Percentiles rank a stretch among this genome's conserved stretches.
These are phyloP conservation scores for Cladophialophora carrionii DNA, from an alignment of 2,329 filamentous ascomycete genomes.

Conservation along the genomic window DNA sequence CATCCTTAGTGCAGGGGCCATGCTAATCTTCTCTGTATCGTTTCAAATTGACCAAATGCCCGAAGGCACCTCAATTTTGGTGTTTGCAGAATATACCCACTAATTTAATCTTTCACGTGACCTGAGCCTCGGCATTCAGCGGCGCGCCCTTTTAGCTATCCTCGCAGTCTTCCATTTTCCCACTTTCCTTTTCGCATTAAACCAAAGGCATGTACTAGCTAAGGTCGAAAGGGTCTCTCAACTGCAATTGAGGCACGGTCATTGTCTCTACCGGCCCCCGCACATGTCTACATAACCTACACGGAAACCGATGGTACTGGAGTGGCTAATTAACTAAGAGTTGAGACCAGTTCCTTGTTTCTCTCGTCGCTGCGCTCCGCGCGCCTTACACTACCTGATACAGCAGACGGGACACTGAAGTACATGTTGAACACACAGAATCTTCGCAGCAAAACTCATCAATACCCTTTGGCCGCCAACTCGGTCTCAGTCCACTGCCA, in stretches of 20 bases:
- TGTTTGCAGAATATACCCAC: conserved; percentile 22
- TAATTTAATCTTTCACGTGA: neutral
- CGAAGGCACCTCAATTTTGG: conserved; percentile 44
- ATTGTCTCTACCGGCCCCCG: neutral
- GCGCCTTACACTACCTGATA: neutral
- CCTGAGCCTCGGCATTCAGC: neutral
- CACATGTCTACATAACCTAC: neutral
- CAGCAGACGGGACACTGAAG: neutral
- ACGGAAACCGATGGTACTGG: neutral
- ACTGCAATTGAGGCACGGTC: neutral
- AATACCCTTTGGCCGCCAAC: conserved; percentile 25
- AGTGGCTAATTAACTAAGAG: neutral
- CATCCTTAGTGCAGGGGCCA: conserved; percentile 72
- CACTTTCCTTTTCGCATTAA: neutral
- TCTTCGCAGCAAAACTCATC: neutral
- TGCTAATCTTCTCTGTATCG: conserved; percentile 80
- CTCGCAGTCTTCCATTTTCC: no score
- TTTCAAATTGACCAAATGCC: conserved; percentile 68
- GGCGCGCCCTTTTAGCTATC: neutral
- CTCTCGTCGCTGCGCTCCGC: neutral
- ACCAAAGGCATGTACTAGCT: neutral
- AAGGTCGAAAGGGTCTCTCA: neutral
- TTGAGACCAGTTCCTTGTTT: neutral
- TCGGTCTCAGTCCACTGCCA: conserved; percentile 47
- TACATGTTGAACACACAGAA: neutral